Conservation (phyloP, 176 grass and related monocot genomes). For the Panicum miliaceum region DNA sequence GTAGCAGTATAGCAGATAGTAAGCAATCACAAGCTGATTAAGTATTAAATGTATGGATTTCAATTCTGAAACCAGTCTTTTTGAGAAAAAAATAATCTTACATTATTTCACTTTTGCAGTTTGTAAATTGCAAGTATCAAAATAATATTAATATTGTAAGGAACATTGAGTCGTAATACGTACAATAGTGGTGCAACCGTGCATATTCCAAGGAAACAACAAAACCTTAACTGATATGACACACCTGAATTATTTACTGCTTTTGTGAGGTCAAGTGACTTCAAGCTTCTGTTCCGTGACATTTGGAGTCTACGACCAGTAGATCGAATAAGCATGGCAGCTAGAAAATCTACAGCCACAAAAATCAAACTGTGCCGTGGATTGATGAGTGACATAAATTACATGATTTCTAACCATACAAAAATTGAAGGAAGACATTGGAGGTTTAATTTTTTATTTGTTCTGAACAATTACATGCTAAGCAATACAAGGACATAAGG, state of each 20-base stretch:
- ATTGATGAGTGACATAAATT: conserved; percentile 53
- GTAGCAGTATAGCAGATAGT: conserved; percentile 17
- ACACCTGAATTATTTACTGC: conserved; percentile 64
- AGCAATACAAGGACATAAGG: conserved; percentile 21
- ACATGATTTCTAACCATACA: not conserved
- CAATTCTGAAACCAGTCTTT: not conserved
- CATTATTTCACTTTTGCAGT: not conserved
- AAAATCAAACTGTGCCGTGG: conserved; percentile 89
- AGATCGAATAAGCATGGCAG: conserved; percentile 83
- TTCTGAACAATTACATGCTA: not conserved
- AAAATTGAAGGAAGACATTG: not conserved
- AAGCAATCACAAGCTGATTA: conserved; percentile 7
- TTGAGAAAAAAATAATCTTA: not conserved
- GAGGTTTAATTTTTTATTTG: not conserved
- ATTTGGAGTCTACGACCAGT: conserved; percentile 72
- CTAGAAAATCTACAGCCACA: conserved; percentile 95
- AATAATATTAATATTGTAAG: conserved; percentile 24
- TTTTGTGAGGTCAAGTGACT: conserved; percentile 69
- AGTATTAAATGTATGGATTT: not conserved
- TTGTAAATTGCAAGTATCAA: not conserved
- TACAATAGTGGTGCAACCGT: not conserved
- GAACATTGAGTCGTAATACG: not conserved
- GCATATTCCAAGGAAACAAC: not conserved
- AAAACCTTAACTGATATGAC: not conserved
- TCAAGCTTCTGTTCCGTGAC: conserved; percentile 56